Conservation (phyloP, 106 monocot genomes). For the Cymbidium sinense region DNA sequence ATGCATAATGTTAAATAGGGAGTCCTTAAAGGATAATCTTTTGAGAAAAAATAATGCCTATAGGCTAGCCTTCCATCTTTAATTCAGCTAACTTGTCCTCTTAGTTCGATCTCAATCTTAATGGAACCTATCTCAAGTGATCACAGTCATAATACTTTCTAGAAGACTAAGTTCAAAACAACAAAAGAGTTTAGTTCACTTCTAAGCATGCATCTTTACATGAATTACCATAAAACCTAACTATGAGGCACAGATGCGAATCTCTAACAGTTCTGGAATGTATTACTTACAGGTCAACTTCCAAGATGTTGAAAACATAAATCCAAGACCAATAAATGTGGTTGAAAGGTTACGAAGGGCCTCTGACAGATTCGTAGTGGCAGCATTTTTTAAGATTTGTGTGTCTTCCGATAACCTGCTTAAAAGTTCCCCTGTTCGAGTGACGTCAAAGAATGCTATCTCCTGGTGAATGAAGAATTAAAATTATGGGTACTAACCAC, state of each 20-base stretch:
- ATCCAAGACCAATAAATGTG: conserved; percentile 74
- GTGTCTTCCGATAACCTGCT: conserved; percentile 99
- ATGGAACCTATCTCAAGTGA: too few relatives aligned
- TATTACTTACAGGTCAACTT: conserved; percentile 80
- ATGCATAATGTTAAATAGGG: too few relatives aligned
- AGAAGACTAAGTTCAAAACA: neutral
- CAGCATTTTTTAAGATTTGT: conserved; percentile 98
- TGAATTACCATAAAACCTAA: neutral
- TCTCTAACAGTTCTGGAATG: neutral
- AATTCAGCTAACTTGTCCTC: too few relatives aligned
- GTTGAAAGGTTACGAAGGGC: conserved; percentile 83
- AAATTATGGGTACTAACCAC: conserved; percentile 4
- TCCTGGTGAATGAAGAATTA: conserved; percentile 40
- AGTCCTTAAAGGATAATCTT: too few relatives aligned
- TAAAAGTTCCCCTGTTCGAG: conserved; percentile 93
- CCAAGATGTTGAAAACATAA: conserved; percentile 97
- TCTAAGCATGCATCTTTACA: neutral
- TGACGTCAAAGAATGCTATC: conserved; percentile 98
- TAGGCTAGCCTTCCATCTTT: too few relatives aligned
- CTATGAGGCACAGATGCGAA: neutral
- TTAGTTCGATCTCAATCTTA: too few relatives aligned
- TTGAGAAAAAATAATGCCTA: too few relatives aligned
- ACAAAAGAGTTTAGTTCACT: neutral
- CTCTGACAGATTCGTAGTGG: conserved; percentile 95
- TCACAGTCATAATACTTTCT: neutral